Percentiles rank a stretch among this genome's conserved stretches.
These are phyloP conservation scores for Erodium chrysanthum DNA, from an alignment of 441 rosid genomes.

Conservation along the genomic window DNA sequence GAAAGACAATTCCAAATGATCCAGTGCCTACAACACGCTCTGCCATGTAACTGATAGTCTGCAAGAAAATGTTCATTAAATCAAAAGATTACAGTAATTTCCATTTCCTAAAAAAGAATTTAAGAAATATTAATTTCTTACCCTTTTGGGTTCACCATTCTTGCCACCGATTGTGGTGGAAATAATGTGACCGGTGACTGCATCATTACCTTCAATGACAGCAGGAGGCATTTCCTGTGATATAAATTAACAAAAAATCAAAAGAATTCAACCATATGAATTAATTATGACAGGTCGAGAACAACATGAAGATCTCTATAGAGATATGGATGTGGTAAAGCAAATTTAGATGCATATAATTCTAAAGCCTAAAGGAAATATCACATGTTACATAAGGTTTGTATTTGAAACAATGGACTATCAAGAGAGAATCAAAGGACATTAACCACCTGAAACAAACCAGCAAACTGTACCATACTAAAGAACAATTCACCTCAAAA, in stretches of 20 bases:
- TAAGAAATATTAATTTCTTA: constrained; percentile 10
- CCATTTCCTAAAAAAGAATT: neutral
- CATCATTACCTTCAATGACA: constrained; percentile 41
- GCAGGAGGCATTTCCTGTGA: constrained; percentile 49
- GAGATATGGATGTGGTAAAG: constrained; percentile 18
- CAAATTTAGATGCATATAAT: constrained; percentile 14
- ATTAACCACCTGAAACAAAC: constrained; percentile 24
- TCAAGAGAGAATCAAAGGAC: constrained; percentile 22
- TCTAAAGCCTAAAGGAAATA: constrained; percentile 27
- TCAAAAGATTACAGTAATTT: neutral
- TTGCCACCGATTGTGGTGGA: constrained; percentile 62
- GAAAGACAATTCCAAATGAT: constrained; percentile 90
- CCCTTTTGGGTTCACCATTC: constrained; percentile 67
- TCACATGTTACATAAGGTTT: constrained; percentile 15
- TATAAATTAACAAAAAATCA: constrained; percentile 8
- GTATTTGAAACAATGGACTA: constrained; percentile 10
- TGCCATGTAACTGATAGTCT: constrained; percentile 98
- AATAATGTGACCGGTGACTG: constrained; percentile 57
- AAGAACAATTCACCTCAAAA: constrained; percentile 19
- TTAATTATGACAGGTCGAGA: neutral
- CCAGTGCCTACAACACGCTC: constrained; percentile 94
- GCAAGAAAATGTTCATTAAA: constrained; percentile 8
- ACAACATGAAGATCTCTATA: constrained; percentile 6
- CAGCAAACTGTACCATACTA: constrained; percentile 16
- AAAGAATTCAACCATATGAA: neutral